Conservation (phyloP, 1,139 yeast species). For the Starmera stellimalicola region DNA sequence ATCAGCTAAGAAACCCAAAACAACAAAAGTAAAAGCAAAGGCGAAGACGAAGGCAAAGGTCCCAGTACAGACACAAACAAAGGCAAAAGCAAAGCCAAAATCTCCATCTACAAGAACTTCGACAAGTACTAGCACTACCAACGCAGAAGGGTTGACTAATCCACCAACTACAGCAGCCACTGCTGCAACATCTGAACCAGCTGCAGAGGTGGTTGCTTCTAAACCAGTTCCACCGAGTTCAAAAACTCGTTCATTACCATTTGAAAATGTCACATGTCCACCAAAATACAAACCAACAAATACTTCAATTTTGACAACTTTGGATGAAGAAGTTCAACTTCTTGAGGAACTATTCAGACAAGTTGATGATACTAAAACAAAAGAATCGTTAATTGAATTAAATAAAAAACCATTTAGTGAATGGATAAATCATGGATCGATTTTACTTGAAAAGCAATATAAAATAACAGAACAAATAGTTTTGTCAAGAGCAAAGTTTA, state of each 20-base stretch:
- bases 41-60: background rate
- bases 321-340: background rate
- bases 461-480: conserved; percentile 25
- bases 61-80: background rate
- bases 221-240: background rate
- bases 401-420: conserved; percentile 22
- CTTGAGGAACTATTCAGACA: conserved; percentile 8
- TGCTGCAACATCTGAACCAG: background rate
- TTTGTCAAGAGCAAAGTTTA: conserved; percentile 28
- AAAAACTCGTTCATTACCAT: background rate
- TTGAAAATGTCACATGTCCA: background rate
- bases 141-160: too few relatives aligned
- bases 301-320: background rate
- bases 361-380: conserved; percentile 7
- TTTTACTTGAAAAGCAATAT: conserved; percentile 23
- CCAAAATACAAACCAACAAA: background rate
- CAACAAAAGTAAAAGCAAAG: background rate
- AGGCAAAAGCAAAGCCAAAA: background rate
- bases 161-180: background rate
- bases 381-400: conserved; percentile 19
- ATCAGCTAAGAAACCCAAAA: background rate
- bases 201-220: background rate
- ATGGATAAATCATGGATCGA: conserved; percentile 29
- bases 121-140: too few relatives aligned
- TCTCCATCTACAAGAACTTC: background rate